Conservation (phyloP, 202 grass and related monocot genomes). For the Zoysia matrella region DNA sequence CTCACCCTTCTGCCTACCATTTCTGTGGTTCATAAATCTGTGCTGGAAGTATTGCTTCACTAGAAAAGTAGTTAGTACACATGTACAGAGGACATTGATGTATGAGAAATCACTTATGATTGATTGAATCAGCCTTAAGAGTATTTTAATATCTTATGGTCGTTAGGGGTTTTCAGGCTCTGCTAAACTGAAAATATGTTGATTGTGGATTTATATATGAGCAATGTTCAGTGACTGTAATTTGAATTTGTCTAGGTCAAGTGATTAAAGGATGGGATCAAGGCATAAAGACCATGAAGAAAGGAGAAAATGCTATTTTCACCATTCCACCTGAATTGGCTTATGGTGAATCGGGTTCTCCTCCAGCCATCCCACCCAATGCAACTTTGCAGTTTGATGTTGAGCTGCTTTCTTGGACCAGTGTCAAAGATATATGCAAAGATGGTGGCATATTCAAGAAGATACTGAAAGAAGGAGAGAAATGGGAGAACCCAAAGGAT, state of each 20-base stretch:
- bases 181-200: neutral
- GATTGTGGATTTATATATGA: neutral
- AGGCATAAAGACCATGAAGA: too few relatives aligned
- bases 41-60: neutral
- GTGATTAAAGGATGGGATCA: constrained; percentile 50
- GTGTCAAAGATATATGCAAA: too few relatives aligned
- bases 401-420: too few relatives aligned
- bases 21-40: neutral
- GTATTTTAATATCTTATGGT: neutral
- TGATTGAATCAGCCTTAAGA: neutral
- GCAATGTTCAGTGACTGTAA: constrained; percentile 10
- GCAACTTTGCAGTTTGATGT: too few relatives aligned
- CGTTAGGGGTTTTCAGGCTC: neutral
- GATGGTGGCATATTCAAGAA: too few relatives aligned
- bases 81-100: neutral
- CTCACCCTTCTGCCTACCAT: neutral
- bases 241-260: constrained; percentile 57
- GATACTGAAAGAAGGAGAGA: too few relatives aligned
- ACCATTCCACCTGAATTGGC: too few relatives aligned
- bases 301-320: too few relatives aligned
- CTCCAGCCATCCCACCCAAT: too few relatives aligned
- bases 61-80: neutral
- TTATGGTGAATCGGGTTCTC: too few relatives aligned
- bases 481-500: too few relatives aligned
- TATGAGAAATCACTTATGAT: neutral